Base-by-base conservation (phyloP, 805 yeast genomes). In the Saccharomyces kudriavzevii region DNA sequence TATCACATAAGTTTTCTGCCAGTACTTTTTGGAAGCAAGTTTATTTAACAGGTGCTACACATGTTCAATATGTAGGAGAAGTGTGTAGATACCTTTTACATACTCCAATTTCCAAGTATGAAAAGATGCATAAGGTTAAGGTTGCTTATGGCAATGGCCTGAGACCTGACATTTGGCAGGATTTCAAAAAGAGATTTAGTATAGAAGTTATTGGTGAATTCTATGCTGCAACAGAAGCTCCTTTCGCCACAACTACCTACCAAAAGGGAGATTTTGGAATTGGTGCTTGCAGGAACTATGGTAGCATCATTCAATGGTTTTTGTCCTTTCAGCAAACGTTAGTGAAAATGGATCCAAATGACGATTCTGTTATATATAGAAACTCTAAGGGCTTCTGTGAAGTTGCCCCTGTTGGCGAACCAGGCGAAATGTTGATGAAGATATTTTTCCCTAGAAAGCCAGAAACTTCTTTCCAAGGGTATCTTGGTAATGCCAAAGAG, bases 61-160 rank as follows among this genome's bases (percentile, higher is more conserved):
- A 87, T 57, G 79, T 89, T 52, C 97, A 91, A 70, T 91, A 91
- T 62, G 98, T 91, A 17, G 98, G 98, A 17, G 98, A 91, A 70
- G 90, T 89, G 30, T 89, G 97, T 69, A 80, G 98, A 49, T 92
- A 90, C 64, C 75, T 91, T 55, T 70, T 87, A 57, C 82, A 85
- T 60, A 73, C 89, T 0, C 80, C 84, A 49, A 72, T 72, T 8
- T 84, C 84, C 47, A 85, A 87, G 10, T 84, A 80, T 64, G 95
- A 89, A 65, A 67, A 71, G 46, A 66, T 66, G 46, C 96, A 89
- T 67, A 57, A 65, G 4, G 83, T 87, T 10, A 70, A 72, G 45
- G 80, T 84, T 46, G 97, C 97, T 0, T 83, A 83, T 67, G 98
- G 98, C 46, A 91, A 92, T 69, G 98, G 98, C 0, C 74, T 91